These are phyloP conservation scores for Endoconidiophora laricicola DNA, from an alignment of 2,329 filamentous ascomycete species.

Conservation along the genomic window DNA sequence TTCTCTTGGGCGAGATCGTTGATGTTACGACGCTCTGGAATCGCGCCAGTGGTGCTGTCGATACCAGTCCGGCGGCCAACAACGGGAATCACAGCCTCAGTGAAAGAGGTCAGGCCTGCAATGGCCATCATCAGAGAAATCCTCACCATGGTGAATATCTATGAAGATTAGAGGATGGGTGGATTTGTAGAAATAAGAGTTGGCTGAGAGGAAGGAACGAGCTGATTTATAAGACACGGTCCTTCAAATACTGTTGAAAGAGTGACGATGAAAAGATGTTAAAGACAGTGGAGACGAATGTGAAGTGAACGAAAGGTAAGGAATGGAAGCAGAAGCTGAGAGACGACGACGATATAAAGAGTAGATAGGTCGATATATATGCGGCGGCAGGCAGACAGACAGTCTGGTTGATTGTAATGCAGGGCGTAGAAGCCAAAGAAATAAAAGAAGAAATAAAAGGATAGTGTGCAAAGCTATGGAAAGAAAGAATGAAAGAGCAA, in stretches of 20 bases:
- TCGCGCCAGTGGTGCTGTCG: conserved; percentile 22
- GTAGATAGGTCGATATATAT: too few relatives aligned
- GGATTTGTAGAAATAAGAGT: not conserved
- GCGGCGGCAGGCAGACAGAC: too few relatives aligned
- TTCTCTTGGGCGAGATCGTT: conserved; percentile 26
- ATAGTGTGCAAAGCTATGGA: not conserved
- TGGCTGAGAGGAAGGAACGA: not conserved
- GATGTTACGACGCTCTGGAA: conserved; percentile 31
- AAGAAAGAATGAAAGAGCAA: not conserved
- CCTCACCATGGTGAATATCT: conserved; percentile 1
- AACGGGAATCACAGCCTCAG: conserved; percentile 16
- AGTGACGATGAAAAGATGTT: too few relatives aligned
- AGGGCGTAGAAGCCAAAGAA: too few relatives aligned
- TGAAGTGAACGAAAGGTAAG: too few relatives aligned
- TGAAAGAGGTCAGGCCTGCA: conserved; percentile 1
- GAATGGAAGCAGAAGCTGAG: too few relatives aligned
- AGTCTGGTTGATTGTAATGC: too few relatives aligned
- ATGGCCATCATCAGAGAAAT: conserved; percentile 3
- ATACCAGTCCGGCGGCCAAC: conserved; percentile 24
- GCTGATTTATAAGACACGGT: too few relatives aligned
- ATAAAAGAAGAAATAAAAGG: not conserved
- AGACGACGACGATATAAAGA: too few relatives aligned
- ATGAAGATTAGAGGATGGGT: not conserved
- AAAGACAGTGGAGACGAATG: too few relatives aligned
- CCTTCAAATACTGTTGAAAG: too few relatives aligned